Evolutionary conservation across 345 rosid genomes (phyloP), one percentile per base, ranked within the genome.

Genomic region (Erucastrum elatum): DNA sequence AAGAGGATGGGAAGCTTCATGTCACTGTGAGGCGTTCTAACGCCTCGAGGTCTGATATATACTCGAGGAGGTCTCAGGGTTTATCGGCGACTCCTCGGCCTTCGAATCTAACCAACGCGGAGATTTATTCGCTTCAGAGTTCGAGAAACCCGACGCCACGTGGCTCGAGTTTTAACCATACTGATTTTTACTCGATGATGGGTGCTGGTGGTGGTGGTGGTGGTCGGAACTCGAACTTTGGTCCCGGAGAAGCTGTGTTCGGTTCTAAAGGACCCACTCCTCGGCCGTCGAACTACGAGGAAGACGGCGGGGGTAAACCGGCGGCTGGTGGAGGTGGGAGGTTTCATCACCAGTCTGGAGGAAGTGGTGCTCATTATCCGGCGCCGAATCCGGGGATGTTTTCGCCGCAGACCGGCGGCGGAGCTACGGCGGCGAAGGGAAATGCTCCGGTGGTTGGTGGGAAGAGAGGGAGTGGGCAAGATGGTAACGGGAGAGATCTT

Each of bases 371-470:
- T 4, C 92, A 94, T 70, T 93, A 95, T 69, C 99, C 99, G 30
- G 94, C 93, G 21, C 99, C 99, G 13, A 95, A 93, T 81, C 96
- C 98, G 0, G 96, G 94, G 9, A 93, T 95, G 94, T 93, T 95
- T 39, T 93, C 99, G 11, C 91, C 91, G 56, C 73, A 75, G 37
- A 71, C 84, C 0, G 73, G 69, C 8, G 68, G 61, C 8, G 75
- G 71, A n/a, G 75, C 13, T 69, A 2, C 35, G 63, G 75, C 39
- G 67, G 81, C 77, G 29, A 85, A 83, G 29, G 88, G 74, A 13
- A 79, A 67, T 39, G 76, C 80, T 31, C 74, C 84, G 39, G 80
- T 15, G 11, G 30, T 0, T 9, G 80, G 83, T 13, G 83, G 72
- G n/a, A 88, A 85, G 84, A 87, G 77, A 75, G 74, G 83, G 15